Percentiles rank a stretch among this genome's conserved stretches.
phyloP scores from a whole-genome alignment of 1,139 yeast genomes.

The Candida frijolesensis region DNA sequence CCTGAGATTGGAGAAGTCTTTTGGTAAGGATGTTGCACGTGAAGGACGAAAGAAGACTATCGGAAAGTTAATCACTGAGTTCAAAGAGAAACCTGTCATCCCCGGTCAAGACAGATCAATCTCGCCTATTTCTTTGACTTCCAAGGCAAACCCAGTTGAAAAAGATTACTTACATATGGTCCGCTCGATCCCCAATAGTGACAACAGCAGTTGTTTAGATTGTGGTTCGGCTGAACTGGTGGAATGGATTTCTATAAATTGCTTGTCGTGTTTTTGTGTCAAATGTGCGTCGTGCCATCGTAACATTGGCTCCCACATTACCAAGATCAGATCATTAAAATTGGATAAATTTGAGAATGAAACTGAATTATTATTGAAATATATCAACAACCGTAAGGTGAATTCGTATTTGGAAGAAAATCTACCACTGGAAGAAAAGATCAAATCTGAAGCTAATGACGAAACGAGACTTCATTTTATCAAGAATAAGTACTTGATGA shows the following conservation, averaged over 20 bases:
- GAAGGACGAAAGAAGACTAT: constrained; percentile 15
- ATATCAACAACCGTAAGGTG: constrained; percentile 41
- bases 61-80: constrained; percentile 17
- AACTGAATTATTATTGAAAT: constrained; percentile 37
- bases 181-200: constrained; percentile 46
- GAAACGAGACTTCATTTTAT: constrained; percentile 47
- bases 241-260: constrained; percentile 87
- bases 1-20: constrained; percentile 21
- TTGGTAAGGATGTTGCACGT: constrained; percentile 8
- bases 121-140: constrained; percentile 40
- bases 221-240: constrained; percentile 68
- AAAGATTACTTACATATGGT: constrained; percentile 46
- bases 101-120: constrained; percentile 26
- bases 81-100: constrained; percentile 19
- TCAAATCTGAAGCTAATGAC: constrained; percentile 31
- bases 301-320: constrained; percentile 52
- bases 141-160: constrained; percentile 23
- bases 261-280: constrained; percentile 74
- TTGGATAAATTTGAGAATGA: constrained; percentile 52
- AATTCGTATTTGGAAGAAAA: constrained; percentile 42
- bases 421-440: constrained; percentile 14
- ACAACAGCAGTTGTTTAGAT: constrained; percentile 74
- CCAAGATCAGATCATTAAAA: constrained; percentile 52
- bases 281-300: constrained; percentile 72
- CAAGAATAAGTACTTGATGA: constrained; percentile 50